Evolutionary conservation across 176 grass and related monocot species (phyloP), one percentile per base, ranked within the genome.

Genomic region (Areca catechu): DNA sequence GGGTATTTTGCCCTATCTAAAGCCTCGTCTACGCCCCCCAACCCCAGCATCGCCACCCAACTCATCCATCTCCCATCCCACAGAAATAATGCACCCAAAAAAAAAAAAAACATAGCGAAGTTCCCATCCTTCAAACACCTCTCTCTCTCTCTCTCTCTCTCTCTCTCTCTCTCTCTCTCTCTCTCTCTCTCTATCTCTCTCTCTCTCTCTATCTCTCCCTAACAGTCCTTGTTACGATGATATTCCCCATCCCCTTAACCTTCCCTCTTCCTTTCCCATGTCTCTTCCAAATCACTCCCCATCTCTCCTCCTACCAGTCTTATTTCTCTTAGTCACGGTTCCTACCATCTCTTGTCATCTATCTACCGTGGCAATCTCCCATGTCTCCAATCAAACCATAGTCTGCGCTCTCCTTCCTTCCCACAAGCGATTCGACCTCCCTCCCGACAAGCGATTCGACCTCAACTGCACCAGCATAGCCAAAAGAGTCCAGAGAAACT

Each of bases 391-490:
- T 60, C 67, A 60, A 3, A 84, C 86, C 25, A 61, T 90, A 19
- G 86, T 96, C 48, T 96, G 92, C 56, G 86, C 77, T 1, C 73
- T 96, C 17, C 83, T 96, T 3, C 92, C 1, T 29, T 29, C 27
- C 27, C 27, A 4, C 27, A 29, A 4, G 34, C 57, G 47, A 51
- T 48, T 22, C 27, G 74, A 91, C 47, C 80, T 96, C 49, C n/a
- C n/a, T n/a, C n/a, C n/a, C n/a, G n/a, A n/a, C 23, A 24, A 24
- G 23, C 23, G n/a, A 49, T 68, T 22, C 27, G 74, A 91, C 47
- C 80, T 96, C 49, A 88, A 83, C 69, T 96, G 92, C 69, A 90
- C 86, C 19, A 61, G 63, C 21, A 15, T 71, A 6, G 55, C 68
- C 7, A 24, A 16, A 17, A 5, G 68, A 47, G 0, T n/a, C 18